Evolutionary conservation across 2,329 filamentous ascomycete species (phyloP).

Genomic region (Stachybotrys chlorohalonatus): DNA sequence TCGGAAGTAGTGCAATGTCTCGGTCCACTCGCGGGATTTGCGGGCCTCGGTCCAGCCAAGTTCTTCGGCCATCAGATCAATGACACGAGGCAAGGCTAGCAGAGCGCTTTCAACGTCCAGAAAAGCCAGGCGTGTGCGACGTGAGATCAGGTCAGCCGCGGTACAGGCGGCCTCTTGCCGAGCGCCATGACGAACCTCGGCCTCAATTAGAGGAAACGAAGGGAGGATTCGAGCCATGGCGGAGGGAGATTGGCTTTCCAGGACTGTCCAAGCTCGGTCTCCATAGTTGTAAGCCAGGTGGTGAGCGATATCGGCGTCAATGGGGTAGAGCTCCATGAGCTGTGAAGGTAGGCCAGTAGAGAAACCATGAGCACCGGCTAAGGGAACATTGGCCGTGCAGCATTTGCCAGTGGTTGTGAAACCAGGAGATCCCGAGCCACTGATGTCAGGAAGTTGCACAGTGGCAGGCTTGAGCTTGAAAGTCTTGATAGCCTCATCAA

Average conservation of each 20-base stretch:
- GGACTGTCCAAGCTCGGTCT: slow-evolving; percentile 61
- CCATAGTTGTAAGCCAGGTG: slow-evolving; percentile 33
- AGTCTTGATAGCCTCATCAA: slow-evolving; percentile 66
- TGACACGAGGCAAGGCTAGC: slow-evolving; percentile 58
- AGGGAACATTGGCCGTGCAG: slow-evolving; percentile 63
- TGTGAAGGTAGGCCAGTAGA: slow-evolving; percentile 23
- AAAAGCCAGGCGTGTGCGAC: slow-evolving; percentile 66
- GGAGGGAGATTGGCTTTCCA: slow-evolving; percentile 36
- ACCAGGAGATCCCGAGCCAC: slow-evolving; percentile 44
- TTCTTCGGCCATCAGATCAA: slow-evolving; percentile 65
- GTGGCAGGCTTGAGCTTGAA: slow-evolving; percentile 52
- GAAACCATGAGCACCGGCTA: slow-evolving; percentile 70
- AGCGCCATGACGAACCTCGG: slow-evolving; percentile 63
- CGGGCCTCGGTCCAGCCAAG: slow-evolving; percentile 53
- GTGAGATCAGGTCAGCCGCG: slow-evolving; percentile 61
- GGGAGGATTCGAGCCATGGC: slow-evolving; percentile 54
- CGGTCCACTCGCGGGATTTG: slow-evolving; percentile 47
- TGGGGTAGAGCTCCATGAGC: slow-evolving; percentile 24
- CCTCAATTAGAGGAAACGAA: slow-evolving; percentile 64
- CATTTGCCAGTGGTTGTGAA: slow-evolving; percentile 57
- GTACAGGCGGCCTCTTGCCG: slow-evolving; percentile 66
- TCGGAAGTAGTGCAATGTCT: slow-evolving; percentile 35
- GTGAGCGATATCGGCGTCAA: slow-evolving; percentile 30
- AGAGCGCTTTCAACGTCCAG: slow-evolving; percentile 64
- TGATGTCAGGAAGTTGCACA: slow-evolving; percentile 52